phyloP scores from a whole-genome alignment of 2,329 filamentous ascomycete species.

The Trichophyton benhamiae region DNA sequence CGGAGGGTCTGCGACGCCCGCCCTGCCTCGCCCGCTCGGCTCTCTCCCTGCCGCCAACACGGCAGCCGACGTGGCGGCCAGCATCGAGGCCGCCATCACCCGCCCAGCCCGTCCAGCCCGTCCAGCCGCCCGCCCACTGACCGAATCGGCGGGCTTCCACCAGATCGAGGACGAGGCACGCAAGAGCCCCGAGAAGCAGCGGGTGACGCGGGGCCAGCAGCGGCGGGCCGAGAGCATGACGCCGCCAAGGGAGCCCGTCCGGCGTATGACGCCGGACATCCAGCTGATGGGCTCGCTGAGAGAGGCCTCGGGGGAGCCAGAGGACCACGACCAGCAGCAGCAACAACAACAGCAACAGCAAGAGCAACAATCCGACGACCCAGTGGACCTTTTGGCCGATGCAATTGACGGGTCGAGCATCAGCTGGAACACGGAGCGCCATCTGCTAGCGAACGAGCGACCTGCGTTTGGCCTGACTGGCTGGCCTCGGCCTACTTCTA shows the following conservation, averaged over 20 bases:
- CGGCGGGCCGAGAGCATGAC: neutral
- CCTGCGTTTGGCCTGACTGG: neutral
- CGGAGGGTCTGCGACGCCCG: constrained; percentile 24
- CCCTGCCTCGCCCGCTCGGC: constrained; percentile 25
- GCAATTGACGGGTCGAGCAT: constrained; percentile 11
- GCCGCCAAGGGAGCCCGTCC: neutral
- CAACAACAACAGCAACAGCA: no score
- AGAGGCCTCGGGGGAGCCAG: constrained; percentile 14
- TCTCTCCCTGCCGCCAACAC: constrained; percentile 21
- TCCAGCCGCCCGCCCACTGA: constrained; percentile 12
- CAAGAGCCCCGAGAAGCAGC: constrained; percentile 6
- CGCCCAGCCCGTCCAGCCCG: no score
- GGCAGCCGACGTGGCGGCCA: constrained; percentile 23
- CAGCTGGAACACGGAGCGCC: constrained; percentile 14
- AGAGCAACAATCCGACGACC: neutral
- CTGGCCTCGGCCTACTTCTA: no score
- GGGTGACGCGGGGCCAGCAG: constrained; percentile 7
- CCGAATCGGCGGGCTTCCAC: constrained; percentile 16
- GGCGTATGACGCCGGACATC: constrained; percentile 14
- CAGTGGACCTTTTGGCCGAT: neutral
- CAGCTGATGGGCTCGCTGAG: constrained; percentile 16
- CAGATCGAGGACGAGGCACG: constrained; percentile 14
- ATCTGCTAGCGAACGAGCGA: neutral
- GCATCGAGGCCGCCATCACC: constrained; percentile 21
- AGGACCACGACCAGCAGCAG: neutral